These are phyloP conservation scores for Epipyxis sp. DNA, from an alignment of 108 stramenopile genomes.

Conservation along the genomic window DNA sequence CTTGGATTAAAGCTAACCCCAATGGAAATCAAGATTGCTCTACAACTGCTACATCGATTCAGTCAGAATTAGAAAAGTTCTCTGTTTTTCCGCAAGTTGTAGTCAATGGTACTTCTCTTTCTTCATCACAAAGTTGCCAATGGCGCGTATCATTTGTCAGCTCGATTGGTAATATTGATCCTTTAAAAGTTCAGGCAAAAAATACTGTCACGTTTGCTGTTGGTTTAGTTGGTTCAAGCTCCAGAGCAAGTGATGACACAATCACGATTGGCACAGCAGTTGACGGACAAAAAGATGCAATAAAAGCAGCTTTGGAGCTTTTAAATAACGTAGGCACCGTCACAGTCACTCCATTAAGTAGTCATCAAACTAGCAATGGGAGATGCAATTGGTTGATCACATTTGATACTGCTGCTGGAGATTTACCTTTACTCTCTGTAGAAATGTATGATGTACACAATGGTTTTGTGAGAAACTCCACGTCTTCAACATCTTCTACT, in stretches of 20 bases:
- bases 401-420: slow-evolving; percentile 71
- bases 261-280: slow-evolving; percentile 30
- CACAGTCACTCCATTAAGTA: slow-evolving; percentile 49
- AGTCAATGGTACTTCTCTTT: slow-evolving; percentile 55
- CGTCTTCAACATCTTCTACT: neutral
- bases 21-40: slow-evolving; percentile 51
- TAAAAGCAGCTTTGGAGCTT: slow-evolving; percentile 69
- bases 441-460: neutral
- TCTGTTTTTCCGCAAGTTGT: slow-evolving; percentile 56
- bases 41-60: slow-evolving; percentile 53
- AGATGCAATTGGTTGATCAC: slow-evolving; percentile 66
- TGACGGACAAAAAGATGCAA: slow-evolving; percentile 52
- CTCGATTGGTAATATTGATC: slow-evolving; percentile 54
- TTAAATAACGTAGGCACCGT: slow-evolving; percentile 66
- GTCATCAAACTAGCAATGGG: slow-evolving; percentile 39
- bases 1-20: slow-evolving; percentile 50
- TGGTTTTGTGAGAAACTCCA: neutral
- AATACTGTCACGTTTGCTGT: slow-evolving; percentile 4
- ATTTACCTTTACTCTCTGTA: slow-evolving; percentile 49
- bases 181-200: slow-evolving; percentile 11
- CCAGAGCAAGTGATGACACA: slow-evolving; percentile 42
- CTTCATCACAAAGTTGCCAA: slow-evolving; percentile 54
- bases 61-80: slow-evolving; percentile 57
- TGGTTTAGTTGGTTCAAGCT: neutral
- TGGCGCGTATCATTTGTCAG: slow-evolving; percentile 65